Evolutionary conservation across 371 early-diverging fungal genomes (phyloP), one percentile per base, ranked within the genome.

Genomic region (Mucor piriformis): DNA sequence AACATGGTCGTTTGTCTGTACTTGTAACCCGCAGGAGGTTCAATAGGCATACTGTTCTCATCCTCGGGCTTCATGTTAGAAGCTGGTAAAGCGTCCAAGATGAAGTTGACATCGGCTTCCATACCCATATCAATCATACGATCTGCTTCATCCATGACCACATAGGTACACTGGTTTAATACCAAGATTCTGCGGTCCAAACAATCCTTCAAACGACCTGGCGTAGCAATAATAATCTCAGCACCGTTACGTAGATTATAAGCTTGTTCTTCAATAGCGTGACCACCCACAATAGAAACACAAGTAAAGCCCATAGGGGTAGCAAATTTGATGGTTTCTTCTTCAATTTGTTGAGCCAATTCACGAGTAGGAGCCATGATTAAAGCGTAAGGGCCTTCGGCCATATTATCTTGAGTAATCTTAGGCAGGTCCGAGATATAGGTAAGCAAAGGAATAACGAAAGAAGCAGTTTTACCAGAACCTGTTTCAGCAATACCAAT

Each of bases 1-100:
- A 98, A 99, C 99, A 99, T 99, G 59, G 96, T 91, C 1, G 99
- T 99, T 73, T 99, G 99, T 50, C 99, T 87, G 69, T 89, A 92
- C 58, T 87, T 85, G 55, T 77, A 76, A 13, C 67, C 73, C 3
- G 70, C 72, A 18, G 74, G 64, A 21, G 51, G 57, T 13, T 73
- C 66, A 38, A 65, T 59, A 63, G 78, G 75, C 47, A 76, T 74
- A 16, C 63, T 52, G n/a, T 73, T 74, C 11, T 88, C 91, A 15
- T 57, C 81, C 47, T 95, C 96, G 1, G 96, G 96, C 61, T 93
- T 93, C 60, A 89, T 69, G 69, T 93, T 94, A 37, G 92, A 87
- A 0, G 90, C 89, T 1, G 99, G 98, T 50, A 98, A 76, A 4
- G 93, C 89, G 61, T 95, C 95, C 55, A 98, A 82, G 61, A 98